Conservation (phyloP, 1,139 yeast genomes). For the Candida glucosophila region DNA sequence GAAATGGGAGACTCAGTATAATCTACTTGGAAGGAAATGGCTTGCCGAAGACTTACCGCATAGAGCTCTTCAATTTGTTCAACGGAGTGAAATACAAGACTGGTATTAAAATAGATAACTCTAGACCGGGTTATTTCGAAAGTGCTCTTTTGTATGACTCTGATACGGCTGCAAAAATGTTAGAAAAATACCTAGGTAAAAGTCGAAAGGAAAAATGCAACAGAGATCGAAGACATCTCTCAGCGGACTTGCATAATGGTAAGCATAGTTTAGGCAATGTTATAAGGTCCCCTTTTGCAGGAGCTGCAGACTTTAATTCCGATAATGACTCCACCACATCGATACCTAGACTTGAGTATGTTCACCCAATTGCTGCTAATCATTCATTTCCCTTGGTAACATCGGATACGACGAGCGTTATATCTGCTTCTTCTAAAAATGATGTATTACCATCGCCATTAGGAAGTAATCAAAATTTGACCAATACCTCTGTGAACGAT, state of each 20-base stretch:
- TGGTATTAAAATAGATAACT: constrained; percentile 47
- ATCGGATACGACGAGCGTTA: constrained; percentile 8
- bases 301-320: too few relatives aligned
- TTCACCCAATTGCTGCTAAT: too few relatives aligned
- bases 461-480: constrained; percentile 18
- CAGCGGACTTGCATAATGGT: too few relatives aligned
- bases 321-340: too few relatives aligned
- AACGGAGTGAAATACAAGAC: constrained; percentile 47
- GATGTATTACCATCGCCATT: constrained; percentile 17
- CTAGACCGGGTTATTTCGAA: constrained; percentile 58
- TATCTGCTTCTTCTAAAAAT: constrained; percentile 6
- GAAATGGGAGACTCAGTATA: constrained; percentile 20
- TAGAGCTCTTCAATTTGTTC: constrained; percentile 44
- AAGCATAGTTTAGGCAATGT: too few relatives aligned
- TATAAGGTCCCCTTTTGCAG: too few relatives aligned
- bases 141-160: constrained; percentile 44
- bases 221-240: too few relatives aligned
- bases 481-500: too few relatives aligned
- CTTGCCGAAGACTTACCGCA: constrained; percentile 40
- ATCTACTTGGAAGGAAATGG: constrained; percentile 37
- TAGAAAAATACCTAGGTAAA: constrained; percentile 32
- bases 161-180: constrained; percentile 34
- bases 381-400: neutral
- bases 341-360: too few relatives aligned
- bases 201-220: too few relatives aligned